Conservation (phyloP, 129 eudicot species). For the Pulicaria dysenterica region DNA sequence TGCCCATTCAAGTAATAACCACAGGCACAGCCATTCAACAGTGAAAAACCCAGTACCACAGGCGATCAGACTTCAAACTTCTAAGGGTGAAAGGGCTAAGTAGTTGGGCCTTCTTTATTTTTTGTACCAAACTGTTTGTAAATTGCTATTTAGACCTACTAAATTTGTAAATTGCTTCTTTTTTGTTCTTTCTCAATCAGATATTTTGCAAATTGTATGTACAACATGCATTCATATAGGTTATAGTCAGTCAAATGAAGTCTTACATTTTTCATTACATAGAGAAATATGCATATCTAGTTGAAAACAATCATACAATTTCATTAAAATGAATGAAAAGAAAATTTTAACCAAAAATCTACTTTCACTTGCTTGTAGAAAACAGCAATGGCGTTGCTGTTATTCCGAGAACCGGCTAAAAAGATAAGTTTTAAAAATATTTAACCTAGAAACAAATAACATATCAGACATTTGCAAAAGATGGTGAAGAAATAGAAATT, state of each 20-base stretch:
- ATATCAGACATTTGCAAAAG: conserved; percentile 24
- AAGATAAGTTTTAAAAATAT: background rate
- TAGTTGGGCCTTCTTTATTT: no score
- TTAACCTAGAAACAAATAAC: conserved; percentile 17
- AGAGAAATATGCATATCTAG: background rate
- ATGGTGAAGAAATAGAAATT: conserved; percentile 4
- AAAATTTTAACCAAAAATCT: background rate
- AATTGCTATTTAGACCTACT: no score
- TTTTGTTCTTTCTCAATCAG: background rate
- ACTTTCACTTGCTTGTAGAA: conserved; percentile 24
- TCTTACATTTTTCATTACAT: background rate
- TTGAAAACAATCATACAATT: background rate
- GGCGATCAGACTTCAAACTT: no score
- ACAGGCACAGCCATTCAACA: no score
- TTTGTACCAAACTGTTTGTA: no score
- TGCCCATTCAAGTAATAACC: no score
- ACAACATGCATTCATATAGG: background rate
- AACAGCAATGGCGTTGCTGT: background rate
- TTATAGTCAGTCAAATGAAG: background rate
- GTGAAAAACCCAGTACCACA: no score
- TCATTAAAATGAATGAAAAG: background rate
- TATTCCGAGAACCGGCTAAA: background rate
- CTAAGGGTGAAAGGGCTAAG: no score
- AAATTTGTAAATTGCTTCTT: no score
- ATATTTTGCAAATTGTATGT: background rate